These are phyloP conservation scores for Cryptosporidium bovis DNA, from an alignment of 169 alveolate genomes.

Conservation along the genomic window DNA sequence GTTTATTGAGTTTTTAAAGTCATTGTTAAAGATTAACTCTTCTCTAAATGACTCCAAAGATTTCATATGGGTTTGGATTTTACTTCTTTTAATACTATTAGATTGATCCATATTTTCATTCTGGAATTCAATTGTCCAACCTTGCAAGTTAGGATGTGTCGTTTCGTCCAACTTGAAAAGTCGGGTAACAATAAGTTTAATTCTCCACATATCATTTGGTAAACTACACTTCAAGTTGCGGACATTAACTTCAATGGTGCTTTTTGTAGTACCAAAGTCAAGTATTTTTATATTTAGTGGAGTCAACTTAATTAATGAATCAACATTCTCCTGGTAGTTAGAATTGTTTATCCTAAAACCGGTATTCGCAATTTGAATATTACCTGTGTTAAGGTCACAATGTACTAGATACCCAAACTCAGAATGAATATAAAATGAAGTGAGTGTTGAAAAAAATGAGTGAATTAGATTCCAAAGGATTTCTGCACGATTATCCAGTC, in stretches of 20 bases:
- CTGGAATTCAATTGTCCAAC: conserved; percentile 69
- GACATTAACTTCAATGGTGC: conserved; percentile 56
- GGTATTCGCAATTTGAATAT: conserved; percentile 66
- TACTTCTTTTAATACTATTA: conserved; percentile 26
- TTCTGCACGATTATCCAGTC: conserved; percentile 71
- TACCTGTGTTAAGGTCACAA: conserved; percentile 65
- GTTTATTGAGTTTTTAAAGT: conserved; percentile 39
- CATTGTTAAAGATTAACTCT: conserved; percentile 16
- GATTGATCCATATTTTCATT: conserved; percentile 20
- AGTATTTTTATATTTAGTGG: conserved; percentile 60
- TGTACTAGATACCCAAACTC: conserved; percentile 64
- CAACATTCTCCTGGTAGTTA: conserved; percentile 40
- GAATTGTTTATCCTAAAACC: conserved; percentile 19
- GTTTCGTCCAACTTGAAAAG: conserved; percentile 50
- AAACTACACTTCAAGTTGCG: conserved; percentile 42
- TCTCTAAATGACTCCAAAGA: conserved; percentile 26
- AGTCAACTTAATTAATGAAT: conserved; percentile 30
- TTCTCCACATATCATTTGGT: conserved; percentile 73
- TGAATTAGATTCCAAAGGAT: conserved; percentile 58
- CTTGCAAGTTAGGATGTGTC: conserved; percentile 65
- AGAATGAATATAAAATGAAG: conserved; percentile 65
- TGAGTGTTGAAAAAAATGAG: conserved; percentile 58
- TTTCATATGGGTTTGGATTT: conserved; percentile 32
- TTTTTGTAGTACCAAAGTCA: conserved; percentile 61
- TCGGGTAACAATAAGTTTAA: conserved; percentile 34